Evolutionary conservation across 1,139 yeast genomes (phyloP), one percentile per base, ranked within the genome.

Genomic region (Pichia sp.): DNA sequence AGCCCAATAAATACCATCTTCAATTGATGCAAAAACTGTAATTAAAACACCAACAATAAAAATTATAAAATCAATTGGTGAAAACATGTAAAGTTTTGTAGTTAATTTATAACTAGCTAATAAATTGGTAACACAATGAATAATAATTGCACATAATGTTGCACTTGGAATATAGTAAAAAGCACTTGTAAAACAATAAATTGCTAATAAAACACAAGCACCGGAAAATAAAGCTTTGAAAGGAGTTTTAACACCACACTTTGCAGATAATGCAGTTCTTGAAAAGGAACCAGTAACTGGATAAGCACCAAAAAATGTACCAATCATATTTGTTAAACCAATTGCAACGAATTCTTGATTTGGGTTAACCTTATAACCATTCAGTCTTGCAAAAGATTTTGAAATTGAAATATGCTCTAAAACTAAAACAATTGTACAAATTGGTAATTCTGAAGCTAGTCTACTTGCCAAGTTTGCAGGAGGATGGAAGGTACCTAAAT

Each of bases 261-360:
- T 91, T 52, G 96, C 87, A 71, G 91, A 90, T 64, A 91, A 77
- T 14, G 97, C 97, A 47, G 96, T 86, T 74, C 97, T 83, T 25
- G 96, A 87, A 70, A 91, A 91, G 1, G 97, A 91, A 51, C 98
- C 97, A 13, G 98, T 91, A 13, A 96, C 91, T 18, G 98, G 98
- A 67, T 91, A 91, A 11, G 97, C 96, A 63, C 81, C 77, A 76
- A 91, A 91, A 66, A 90, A 88, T 29, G 96, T 87, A 60, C 97
- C 97, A 61, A 91, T 77, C 67, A 90, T 75, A 70, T 91, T 91
- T 53, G 93, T 86, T 46, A 87, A 87, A 66, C 98, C 98, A 70
- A 91, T 91, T 42, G 98, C 97, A 66, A 91, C 80, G 56, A 91
- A 79, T 68, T 91, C 98, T 73, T 91, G 98, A 71, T 91, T 91